Percentiles rank a stretch among this genome's conserved stretches.
Conservation (phyloP, 2,329 filamentous ascomycete genomes). For the Cordyceps militaris region DNA sequence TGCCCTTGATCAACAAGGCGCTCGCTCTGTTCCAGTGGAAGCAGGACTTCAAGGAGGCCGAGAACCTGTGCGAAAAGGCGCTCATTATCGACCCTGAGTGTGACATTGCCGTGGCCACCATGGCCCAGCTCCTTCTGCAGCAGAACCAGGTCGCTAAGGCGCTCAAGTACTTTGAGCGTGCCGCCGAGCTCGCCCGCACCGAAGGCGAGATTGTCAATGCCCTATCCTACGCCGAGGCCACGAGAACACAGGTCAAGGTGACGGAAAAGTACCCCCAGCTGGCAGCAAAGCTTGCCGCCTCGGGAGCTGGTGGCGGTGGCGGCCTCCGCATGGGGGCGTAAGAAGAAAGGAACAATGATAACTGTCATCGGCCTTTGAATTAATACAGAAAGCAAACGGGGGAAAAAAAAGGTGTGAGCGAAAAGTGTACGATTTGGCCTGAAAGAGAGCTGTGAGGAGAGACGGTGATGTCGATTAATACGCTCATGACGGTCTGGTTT, state of each 20-base stretch:
- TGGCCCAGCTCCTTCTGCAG: slow-evolving; percentile 94
- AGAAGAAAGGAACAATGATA: background rate
- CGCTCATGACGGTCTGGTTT: background rate
- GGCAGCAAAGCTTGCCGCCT: slow-evolving; percentile 54
- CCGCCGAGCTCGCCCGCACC: slow-evolving; percentile 87
- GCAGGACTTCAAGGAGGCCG: slow-evolving; percentile 88
- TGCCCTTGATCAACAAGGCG: slow-evolving; percentile 97
- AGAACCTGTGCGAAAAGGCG: slow-evolving; percentile 95
- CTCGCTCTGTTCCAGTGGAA: slow-evolving; percentile 97
- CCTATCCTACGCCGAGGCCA: slow-evolving; percentile 93
- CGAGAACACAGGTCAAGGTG: slow-evolving; percentile 88
- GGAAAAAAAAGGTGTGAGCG: background rate
- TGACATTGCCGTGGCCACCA: slow-evolving; percentile 96
- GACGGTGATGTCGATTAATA: background rate
- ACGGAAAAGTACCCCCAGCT: slow-evolving; percentile 81
- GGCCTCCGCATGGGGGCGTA: slow-evolving; percentile 29
- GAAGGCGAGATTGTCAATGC: slow-evolving; percentile 96
- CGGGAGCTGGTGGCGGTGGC: slow-evolving; percentile 23
- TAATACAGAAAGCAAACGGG: background rate
- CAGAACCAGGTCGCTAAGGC: slow-evolving; percentile 96
- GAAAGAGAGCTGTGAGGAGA: background rate
- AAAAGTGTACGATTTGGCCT: slow-evolving; percentile 3
- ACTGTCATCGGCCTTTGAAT: background rate
- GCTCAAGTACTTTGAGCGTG: slow-evolving; percentile 93
- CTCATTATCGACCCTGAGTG: slow-evolving; percentile 97